Base-by-base conservation (phyloP, 1,284 basidiomycete species). In the Phellopilus nigrolimitatus region DNA sequence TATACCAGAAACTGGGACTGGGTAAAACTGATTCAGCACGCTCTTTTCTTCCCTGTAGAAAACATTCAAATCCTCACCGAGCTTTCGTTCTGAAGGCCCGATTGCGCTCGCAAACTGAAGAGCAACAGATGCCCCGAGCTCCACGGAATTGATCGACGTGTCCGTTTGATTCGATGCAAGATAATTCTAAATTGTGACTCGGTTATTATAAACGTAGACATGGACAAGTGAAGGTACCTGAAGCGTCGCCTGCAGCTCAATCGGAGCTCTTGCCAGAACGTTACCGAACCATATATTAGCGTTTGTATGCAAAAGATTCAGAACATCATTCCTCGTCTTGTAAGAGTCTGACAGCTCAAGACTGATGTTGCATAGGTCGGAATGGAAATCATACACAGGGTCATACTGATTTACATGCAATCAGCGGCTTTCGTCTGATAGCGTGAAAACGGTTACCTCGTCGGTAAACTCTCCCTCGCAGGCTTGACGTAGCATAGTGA, bases 401-500 rank as follows among this genome's bases (percentile, higher is more conserved):
- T 95, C 92, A 66, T 91, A 97, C 90, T 95, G 57, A 2, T 51
- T 9, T 8, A 27, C 17, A 34, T 24, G 25, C 33, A 36, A 28
- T 49, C 44, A 48, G 38, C 37, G 27, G 54, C 15, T 9, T 5
- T 40, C 6, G 45, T 13, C 45, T 39, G 19, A 27, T 31, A 10
- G 38, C 12, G n/a, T 10, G 39, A 31, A 46, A 15, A 51, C 33
- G 63, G 74, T 47, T 59, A 91, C 92, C 79, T 98, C 95, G 67
- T 97, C 92, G 8, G 81, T 74, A 63, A 84, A 93, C 70, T 97
- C 92, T 55, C 91, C 88, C 68, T 98, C 92, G 64, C 93, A 95
- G 1, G 89, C 84, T 47, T 84, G 79, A 50, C 94, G 82, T 57
- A 99, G 72, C 10, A 98, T 74, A 0, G 95, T 97, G 53, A 99